Percentiles rank a stretch among this genome's conserved stretches.
These are phyloP conservation scores for Coccomyxa subellipsoidea DNA, from an alignment of 163 green algal genomes.

Conservation along the genomic window DNA sequence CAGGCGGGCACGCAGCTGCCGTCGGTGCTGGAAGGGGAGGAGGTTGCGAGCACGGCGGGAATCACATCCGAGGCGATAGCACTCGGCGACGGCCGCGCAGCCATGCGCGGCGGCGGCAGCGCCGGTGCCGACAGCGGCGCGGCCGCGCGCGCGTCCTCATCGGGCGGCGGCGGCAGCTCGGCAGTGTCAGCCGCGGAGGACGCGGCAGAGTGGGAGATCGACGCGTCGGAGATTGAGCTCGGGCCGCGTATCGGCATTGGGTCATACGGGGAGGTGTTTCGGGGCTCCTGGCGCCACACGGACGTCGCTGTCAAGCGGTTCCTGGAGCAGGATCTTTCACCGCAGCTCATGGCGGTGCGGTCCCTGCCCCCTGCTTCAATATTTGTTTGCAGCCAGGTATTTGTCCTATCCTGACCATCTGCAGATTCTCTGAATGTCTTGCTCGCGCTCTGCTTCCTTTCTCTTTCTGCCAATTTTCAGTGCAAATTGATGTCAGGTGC, in stretches of 20 bases:
- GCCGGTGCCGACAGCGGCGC: background rate
- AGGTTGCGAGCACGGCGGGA: background rate
- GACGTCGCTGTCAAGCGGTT: conserved; percentile 91
- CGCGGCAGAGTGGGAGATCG: conserved; percentile 52
- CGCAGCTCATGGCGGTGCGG: conserved; percentile 29
- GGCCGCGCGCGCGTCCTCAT: background rate
- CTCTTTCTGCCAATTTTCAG: too few relatives aligned
- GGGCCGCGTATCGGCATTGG: conserved; percentile 81
- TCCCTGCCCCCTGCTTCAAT: background rate
- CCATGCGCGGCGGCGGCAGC: background rate
- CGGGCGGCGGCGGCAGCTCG: too few relatives aligned
- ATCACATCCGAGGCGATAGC: background rate
- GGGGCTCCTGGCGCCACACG: conserved; percentile 62
- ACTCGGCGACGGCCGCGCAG: background rate
- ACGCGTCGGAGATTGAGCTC: conserved; percentile 53
- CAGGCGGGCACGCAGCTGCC: conserved; percentile 5
- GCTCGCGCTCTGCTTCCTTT: too few relatives aligned
- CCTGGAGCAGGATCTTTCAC: conserved; percentile 67
- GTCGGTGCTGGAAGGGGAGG: background rate
- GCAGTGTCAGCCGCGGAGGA: background rate
- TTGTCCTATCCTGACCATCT: too few relatives aligned
- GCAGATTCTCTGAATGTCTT: too few relatives aligned
- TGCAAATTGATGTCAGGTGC: too few relatives aligned
- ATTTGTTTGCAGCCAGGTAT: background rate
- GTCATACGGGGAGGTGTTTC: conserved; percentile 70